Conservation (phyloP, 2,329 filamentous ascomycete genomes). For the Pezicula carpinea region DNA sequence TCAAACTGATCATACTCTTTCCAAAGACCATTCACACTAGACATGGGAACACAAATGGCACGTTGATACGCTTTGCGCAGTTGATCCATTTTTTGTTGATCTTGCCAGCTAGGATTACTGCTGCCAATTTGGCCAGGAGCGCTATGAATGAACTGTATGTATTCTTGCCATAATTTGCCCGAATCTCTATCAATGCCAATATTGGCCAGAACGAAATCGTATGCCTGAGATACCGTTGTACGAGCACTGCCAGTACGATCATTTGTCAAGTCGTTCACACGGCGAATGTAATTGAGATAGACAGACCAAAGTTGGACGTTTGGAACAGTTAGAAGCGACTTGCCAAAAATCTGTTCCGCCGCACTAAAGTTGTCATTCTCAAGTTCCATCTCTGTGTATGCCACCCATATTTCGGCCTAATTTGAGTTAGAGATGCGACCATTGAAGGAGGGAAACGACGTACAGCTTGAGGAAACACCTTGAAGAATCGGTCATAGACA, state of each 20-base stretch:
- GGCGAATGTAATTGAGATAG: constrained; percentile 92
- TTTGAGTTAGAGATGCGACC: constrained; percentile 28
- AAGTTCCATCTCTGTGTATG: constrained; percentile 85
- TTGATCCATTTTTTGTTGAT: constrained; percentile 96
- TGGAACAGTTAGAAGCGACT: constrained; percentile 71
- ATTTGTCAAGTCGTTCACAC: constrained; percentile 79
- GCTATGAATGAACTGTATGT: constrained; percentile 87
- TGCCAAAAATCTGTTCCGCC: constrained; percentile 79
- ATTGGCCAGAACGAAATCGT: constrained; percentile 86
- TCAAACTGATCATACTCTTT: constrained; percentile 98
- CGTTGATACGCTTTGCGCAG: constrained; percentile 89
- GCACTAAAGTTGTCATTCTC: constrained; percentile 76
- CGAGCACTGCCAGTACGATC: constrained; percentile 75
- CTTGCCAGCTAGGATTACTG: constrained; percentile 71
- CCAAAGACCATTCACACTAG: constrained; percentile 80
- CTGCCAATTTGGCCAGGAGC: constrained; percentile 84
- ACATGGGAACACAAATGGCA: constrained; percentile 81
- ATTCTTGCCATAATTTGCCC: constrained; percentile 88
- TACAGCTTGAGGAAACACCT: constrained; percentile 86
- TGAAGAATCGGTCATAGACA: constrained; percentile 81
- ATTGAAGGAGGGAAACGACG: constrained; percentile 37
- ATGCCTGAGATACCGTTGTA: constrained; percentile 75
- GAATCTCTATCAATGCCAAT: constrained; percentile 90
- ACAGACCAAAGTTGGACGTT: constrained; percentile 87
- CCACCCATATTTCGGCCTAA: constrained; percentile 87